Evolutionary conservation across 1,284 basidiomycete genomes (phyloP).

Genomic region (Tausonia pullulans): DNA sequence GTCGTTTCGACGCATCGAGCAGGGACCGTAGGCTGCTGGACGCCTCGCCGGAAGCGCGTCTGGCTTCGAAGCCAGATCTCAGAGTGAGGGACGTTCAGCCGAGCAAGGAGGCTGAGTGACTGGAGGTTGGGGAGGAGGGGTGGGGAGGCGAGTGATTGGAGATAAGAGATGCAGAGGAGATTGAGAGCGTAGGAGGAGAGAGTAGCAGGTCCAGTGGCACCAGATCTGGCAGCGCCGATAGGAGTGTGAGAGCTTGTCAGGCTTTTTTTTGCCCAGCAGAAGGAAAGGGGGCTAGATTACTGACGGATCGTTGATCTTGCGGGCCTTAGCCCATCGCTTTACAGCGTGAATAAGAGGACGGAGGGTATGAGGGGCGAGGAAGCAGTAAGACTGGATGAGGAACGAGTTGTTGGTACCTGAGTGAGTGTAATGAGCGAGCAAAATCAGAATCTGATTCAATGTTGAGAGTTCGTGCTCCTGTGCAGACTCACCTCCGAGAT

Average conservation of each 20-base stretch:
- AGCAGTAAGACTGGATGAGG: slow-evolving; percentile 33
- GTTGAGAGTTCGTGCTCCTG: slow-evolving; percentile 28
- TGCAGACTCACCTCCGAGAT: slow-evolving; percentile 26
- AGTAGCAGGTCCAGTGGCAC: slow-evolving; percentile 18
- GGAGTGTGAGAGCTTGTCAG: background rate
- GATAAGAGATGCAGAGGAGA: slow-evolving; percentile 34
- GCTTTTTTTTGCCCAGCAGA: background rate
- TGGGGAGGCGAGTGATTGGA: slow-evolving; percentile 21
- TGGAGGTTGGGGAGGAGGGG: slow-evolving; percentile 26
- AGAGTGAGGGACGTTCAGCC: slow-evolving; percentile 31
- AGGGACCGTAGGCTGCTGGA: too few species aligned
- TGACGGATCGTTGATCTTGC: slow-evolving; percentile 32
- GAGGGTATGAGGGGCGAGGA: slow-evolving; percentile 29
- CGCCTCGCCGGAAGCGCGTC: too few species aligned
- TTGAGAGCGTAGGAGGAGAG: slow-evolving; percentile 35
- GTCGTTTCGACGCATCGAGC: slow-evolving; percentile 3
- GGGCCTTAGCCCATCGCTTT: slow-evolving; percentile 31
- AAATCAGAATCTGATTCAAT: slow-evolving; percentile 21
- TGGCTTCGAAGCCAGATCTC: slow-evolving; percentile 16
- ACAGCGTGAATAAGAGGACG: slow-evolving; percentile 32
- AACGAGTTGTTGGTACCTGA: slow-evolving; percentile 27
- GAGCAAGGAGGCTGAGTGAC: slow-evolving; percentile 27
- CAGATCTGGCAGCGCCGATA: background rate
- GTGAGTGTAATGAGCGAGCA: too few species aligned
- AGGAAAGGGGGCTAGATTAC: slow-evolving; percentile 15